Evolutionary conservation across 176 grass and related monocot genomes (phyloP).

Genomic region (Aegilops longissima): DNA sequence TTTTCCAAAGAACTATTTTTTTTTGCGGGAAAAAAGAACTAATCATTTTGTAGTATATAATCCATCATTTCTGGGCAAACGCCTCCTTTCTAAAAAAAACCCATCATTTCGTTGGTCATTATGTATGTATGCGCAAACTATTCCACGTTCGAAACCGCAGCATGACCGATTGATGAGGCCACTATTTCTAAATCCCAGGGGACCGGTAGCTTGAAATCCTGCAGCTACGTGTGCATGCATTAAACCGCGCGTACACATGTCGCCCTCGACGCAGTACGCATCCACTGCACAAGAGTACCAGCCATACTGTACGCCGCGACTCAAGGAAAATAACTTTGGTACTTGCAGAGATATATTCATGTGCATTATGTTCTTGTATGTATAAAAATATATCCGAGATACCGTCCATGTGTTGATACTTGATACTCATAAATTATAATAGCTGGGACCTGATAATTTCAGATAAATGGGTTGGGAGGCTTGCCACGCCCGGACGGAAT

Average conservation of each 20-base stretch:
- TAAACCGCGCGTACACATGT: constrained; percentile 7
- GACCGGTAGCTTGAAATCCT: not conserved
- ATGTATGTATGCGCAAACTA: too few relatives aligned
- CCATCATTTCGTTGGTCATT: too few relatives aligned
- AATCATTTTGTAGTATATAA: too few relatives aligned
- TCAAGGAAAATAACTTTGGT: not conserved
- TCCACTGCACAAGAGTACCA: not conserved
- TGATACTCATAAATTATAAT: not conserved
- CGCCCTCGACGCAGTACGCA: not conserved
- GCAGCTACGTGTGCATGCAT: constrained; percentile 18
- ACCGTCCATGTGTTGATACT: not conserved
- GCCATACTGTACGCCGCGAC: not conserved
- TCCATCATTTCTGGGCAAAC: too few relatives aligned
- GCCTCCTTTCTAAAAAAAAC: too few relatives aligned
- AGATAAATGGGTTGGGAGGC: not conserved
- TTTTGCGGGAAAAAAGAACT: too few relatives aligned
- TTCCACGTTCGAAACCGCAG: too few relatives aligned
- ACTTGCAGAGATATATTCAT: not conserved
- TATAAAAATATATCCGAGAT: not conserved
- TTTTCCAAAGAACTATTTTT: too few relatives aligned
- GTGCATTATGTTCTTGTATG: not conserved
- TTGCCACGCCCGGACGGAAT: not conserved
- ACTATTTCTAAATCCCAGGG: not conserved
- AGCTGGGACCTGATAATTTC: not conserved
- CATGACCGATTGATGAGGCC: not conserved